These are phyloP conservation scores for Kregervanrija pseudodelftensis DNA, from an alignment of 805 yeast species.

Conservation along the genomic window DNA sequence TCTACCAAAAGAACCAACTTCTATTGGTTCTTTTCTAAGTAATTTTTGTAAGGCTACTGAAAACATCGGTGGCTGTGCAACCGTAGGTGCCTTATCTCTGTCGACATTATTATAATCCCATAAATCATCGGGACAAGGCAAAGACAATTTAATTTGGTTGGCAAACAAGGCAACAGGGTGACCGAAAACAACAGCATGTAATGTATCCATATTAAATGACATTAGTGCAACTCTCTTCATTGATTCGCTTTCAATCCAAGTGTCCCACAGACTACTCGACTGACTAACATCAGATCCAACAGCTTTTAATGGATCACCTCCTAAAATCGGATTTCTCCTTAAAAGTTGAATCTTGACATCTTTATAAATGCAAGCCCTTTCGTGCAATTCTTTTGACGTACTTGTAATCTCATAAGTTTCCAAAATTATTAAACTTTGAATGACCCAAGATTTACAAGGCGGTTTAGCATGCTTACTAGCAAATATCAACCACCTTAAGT, in stretches of 20 bases:
- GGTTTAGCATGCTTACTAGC: conserved; percentile 37
- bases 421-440: conserved; percentile 39
- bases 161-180: conserved; percentile 47
- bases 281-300: conserved; percentile 22
- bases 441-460: conserved; percentile 42
- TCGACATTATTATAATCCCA: conserved; percentile 33
- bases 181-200: conserved; percentile 67
- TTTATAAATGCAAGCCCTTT: conserved; percentile 44
- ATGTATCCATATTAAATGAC: conserved; percentile 68
- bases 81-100: conserved; percentile 12
- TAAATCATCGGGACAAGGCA: conserved; percentile 52
- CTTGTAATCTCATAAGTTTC: conserved; percentile 43
- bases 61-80: conserved; percentile 21
- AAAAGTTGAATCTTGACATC: conserved; percentile 45
- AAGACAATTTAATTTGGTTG: conserved; percentile 46
- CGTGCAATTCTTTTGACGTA: conserved; percentile 38
- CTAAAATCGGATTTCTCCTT: conserved; percentile 39
- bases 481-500: conserved; percentile 38
- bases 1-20: conserved; percentile 48
- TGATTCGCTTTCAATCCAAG: conserved; percentile 72
- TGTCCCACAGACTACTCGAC: conserved; percentile 29
- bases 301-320: conserved; percentile 33
- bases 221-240: conserved; percentile 66
- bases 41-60: conserved; percentile 26
- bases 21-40: conserved; percentile 37